Conservation (phyloP, 2,329 filamentous ascomycete species). For the Exophiala aquamarina region DNA sequence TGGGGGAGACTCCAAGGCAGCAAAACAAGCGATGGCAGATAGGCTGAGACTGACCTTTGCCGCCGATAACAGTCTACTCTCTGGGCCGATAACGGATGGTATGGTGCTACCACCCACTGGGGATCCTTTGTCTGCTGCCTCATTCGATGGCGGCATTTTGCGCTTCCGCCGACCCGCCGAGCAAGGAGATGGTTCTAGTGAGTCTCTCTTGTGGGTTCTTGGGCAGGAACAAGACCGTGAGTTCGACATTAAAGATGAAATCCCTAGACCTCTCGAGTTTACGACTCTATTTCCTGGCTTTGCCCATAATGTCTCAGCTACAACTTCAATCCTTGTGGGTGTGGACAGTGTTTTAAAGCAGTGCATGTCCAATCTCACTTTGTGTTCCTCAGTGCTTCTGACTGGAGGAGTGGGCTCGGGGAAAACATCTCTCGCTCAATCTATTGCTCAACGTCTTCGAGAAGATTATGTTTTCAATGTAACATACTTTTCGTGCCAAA, state of each 20-base stretch:
- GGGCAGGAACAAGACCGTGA: slow-evolving; percentile 72
- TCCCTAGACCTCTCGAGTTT: slow-evolving; percentile 61
- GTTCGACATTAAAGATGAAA: slow-evolving; percentile 74
- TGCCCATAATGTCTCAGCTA: slow-evolving; percentile 57
- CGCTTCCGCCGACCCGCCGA: slow-evolving; percentile 57
- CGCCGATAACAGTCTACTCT: slow-evolving; percentile 63
- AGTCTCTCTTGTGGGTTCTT: slow-evolving; percentile 62
- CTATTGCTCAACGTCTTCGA: slow-evolving; percentile 72
- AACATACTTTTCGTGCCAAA: slow-evolving; percentile 82
- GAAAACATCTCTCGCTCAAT: slow-evolving; percentile 77
- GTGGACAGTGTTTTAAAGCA: slow-evolving; percentile 76
- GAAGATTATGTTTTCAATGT: slow-evolving; percentile 75
- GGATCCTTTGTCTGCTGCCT: slow-evolving; percentile 53
- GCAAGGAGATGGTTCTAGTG: slow-evolving; percentile 34
- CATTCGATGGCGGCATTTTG: slow-evolving; percentile 82
- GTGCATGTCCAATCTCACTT: slow-evolving; percentile 72
- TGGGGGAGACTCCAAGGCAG: slow-evolving; percentile 80
- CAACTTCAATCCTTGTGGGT: slow-evolving; percentile 69
- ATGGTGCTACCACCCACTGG: slow-evolving; percentile 68
- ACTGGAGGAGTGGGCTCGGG: slow-evolving; percentile 88
- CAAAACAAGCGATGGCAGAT: slow-evolving; percentile 70
- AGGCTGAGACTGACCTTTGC: slow-evolving; percentile 66
- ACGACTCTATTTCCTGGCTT: slow-evolving; percentile 40
- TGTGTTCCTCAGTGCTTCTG: slow-evolving; percentile 84
- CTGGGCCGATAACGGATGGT: slow-evolving; percentile 86